Evolutionary conservation across 164 flowering plant species (phyloP).

Genomic region (Vitis cinerea): DNA sequence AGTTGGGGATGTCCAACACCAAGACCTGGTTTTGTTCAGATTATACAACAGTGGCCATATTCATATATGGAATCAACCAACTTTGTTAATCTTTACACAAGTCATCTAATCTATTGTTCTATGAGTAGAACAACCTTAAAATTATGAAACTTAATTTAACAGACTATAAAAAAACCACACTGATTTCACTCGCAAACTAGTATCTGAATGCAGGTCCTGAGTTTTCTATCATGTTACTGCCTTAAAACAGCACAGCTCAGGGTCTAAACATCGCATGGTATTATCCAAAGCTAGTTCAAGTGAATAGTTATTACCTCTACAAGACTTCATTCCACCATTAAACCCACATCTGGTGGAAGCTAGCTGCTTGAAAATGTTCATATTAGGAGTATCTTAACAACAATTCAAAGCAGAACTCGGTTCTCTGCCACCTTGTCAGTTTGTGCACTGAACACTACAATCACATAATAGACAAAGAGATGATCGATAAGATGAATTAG

Average conservation of each 20-base stretch:
- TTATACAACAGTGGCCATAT: too few relatives aligned
- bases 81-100: too few relatives aligned
- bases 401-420: not conserved
- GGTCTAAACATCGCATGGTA: not conserved
- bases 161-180: not conserved
- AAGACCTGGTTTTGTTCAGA: too few relatives aligned
- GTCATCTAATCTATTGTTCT: too few relatives aligned
- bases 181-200: not conserved
- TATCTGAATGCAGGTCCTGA: not conserved
- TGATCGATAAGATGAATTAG: too few relatives aligned
- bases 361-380: constrained; percentile 36
- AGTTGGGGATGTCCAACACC: too few relatives aligned
- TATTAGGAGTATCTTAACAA: constrained; percentile 3
- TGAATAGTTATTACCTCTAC: constrained; percentile 29
- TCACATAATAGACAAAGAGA: too few relatives aligned
- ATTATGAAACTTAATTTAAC: too few relatives aligned
- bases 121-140: too few relatives aligned
- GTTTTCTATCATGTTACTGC: not conserved
- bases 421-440: not conserved
- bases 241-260: not conserved
- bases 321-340: constrained; percentile 9
- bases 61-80: too few relatives aligned
- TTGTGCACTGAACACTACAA: not conserved
- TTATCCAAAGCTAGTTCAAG: not conserved
- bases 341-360: constrained; percentile 14